Evolutionary conservation across 495 filamentous ascomycete species (phyloP), one percentile per base, ranked within the genome.

Genomic region (Podospora fimiseda): DNA sequence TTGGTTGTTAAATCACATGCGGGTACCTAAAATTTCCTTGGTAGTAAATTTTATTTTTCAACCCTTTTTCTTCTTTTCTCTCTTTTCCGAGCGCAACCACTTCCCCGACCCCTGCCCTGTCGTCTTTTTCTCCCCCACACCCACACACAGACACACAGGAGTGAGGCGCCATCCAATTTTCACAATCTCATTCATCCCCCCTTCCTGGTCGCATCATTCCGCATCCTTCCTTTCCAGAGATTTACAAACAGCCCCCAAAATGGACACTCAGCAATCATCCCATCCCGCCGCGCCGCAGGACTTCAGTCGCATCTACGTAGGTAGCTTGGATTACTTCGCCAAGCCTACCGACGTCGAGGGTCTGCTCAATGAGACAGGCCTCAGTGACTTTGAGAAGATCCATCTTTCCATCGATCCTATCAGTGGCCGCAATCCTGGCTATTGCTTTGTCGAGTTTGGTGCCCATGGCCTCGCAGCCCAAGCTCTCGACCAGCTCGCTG

Each of bases 361-460:
- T 1, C 60, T 87, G 23, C 80, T 88, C 53, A 64, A 58, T 11
- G 68, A 69, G 1, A 68, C 70, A 23, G 71, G 69, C 43, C 78
- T 78, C 18, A 50, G 39, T 3, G 59, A 57, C 22, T 71, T 79
- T 59, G 74, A 78, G 61, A 77, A 77, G 36, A 81, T 88, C 53
- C 80, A 83, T 60, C 84, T 87, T 61, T 80, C 81, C 8, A 73
- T 84, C 43, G 82, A 87, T 61, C 80, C 82, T 15, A 80, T 84
- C 60, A 83, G 80, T 19, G 80, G 80, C 41, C 67, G 82, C 13
- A 88, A 87, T 62, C 83, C 83, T 2, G 84, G 82, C 5, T 87
- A 86, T 67, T 88, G 84, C 67, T 87, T 87, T 48, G 77, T 86
- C 46, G 83, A 87, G 57, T 74, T 87, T 47, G 52, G 67, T 16